A percentile compares a stretch with the other conserved stretches of the same genome.
Conservation (phyloP, 352 stramenopile genomes). For the Saprolegnia parasitica region DNA sequence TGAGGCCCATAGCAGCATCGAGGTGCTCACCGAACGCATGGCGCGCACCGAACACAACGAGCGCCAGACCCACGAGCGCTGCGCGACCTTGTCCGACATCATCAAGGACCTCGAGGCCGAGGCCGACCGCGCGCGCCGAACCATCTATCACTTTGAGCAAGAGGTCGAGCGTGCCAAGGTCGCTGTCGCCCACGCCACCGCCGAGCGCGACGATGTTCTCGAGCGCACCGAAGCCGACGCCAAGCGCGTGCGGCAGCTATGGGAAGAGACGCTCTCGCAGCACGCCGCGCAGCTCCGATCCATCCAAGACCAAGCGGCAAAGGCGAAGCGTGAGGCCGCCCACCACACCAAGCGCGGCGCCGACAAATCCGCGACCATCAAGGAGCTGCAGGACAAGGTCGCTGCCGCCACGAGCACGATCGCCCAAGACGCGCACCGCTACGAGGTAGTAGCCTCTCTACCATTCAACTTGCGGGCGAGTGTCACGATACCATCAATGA, state of each 20-base stretch:
- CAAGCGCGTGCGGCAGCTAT: conserved; percentile 64
- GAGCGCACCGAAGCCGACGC: conserved; percentile 67
- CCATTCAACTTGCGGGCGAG: background rate
- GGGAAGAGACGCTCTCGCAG: conserved; percentile 68
- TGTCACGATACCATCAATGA: background rate
- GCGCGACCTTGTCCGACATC: conserved; percentile 6
- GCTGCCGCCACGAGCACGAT: background rate
- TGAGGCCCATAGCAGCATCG: background rate
- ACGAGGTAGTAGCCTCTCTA: background rate
- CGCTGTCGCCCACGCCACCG: conserved; percentile 1
- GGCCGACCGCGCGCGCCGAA: conserved; percentile 2
- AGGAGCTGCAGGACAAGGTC: conserved; percentile 1
- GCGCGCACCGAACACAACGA: conserved; percentile 20
- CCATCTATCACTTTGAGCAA: conserved; percentile 8
- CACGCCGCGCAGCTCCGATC: conserved; percentile 53
- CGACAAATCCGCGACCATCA: background rate
- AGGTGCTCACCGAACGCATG: conserved; percentile 17
- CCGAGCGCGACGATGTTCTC: conserved; percentile 55
- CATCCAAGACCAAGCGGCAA: conserved; percentile 28
- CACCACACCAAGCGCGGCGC: background rate
- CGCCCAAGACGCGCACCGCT: background rate
- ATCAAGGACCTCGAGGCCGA: conserved; percentile 25
- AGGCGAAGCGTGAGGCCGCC: background rate
- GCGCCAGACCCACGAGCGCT: conserved; percentile 6
- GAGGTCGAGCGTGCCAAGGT: conserved; percentile 22